These are phyloP conservation scores for Leptomonas seymouri DNA, from an alignment of 208 protist genomes.

Conservation along the genomic window DNA sequence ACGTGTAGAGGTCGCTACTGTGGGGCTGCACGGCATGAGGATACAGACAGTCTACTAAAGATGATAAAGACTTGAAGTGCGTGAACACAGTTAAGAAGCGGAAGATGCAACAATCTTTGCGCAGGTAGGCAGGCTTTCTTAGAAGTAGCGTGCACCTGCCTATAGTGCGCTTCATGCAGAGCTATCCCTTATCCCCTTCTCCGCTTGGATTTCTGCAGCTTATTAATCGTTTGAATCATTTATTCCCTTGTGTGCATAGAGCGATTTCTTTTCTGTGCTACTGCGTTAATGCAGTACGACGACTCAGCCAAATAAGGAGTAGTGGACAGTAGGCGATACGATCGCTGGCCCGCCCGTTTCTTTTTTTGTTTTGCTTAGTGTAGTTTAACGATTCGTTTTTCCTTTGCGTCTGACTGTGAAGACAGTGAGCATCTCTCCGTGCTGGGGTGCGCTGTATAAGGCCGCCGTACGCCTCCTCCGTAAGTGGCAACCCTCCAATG, in stretches of 20 bases:
- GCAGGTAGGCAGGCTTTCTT: too few relatives aligned
- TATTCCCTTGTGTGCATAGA: not conserved
- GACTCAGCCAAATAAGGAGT: conserved; percentile 5
- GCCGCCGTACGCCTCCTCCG: too few relatives aligned
- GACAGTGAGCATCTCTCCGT: too few relatives aligned
- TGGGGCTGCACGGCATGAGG: conserved; percentile 64
- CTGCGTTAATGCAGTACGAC: not conserved
- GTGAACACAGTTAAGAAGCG: too few relatives aligned
- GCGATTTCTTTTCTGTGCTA: not conserved
- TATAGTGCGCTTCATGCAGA: not conserved
- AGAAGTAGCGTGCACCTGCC: too few relatives aligned
- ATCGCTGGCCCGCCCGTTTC: not conserved
- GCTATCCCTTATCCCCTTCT: not conserved
- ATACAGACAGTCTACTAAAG: conserved; percentile 19
- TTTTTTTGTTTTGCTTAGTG: not conserved
- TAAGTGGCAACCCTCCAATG: too few relatives aligned
- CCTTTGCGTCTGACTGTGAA: too few relatives aligned
- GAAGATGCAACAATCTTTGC: too few relatives aligned
- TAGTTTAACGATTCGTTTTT: not conserved
- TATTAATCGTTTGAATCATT: conserved; percentile 8
- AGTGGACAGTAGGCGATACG: not conserved
- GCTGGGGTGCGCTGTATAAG: too few relatives aligned
- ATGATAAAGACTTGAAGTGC: not conserved
- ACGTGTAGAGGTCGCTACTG: conserved; percentile 36
- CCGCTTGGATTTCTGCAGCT: not conserved